Conservation (phyloP, 176 grass and related monocot genomes). For the Miscanthus lutarioriparius region DNA sequence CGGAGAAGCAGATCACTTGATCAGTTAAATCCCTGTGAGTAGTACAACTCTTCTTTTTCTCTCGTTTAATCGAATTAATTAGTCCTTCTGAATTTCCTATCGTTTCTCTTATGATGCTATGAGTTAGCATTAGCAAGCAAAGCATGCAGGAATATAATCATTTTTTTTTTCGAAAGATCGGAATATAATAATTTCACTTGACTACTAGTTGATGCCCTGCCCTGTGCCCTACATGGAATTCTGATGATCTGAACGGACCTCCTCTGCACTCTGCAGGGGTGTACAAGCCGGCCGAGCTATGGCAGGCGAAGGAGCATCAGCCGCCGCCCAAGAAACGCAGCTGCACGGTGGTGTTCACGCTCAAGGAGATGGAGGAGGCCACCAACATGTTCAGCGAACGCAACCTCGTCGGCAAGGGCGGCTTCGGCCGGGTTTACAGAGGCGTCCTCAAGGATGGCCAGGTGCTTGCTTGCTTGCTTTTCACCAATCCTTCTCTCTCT, state of each 20-base stretch:
- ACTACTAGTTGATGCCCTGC: conserved; percentile 5
- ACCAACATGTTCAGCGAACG: conserved; percentile 71
- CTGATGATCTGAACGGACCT: conserved; percentile 8
- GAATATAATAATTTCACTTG: conserved; percentile 6
- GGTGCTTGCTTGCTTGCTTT: conserved; percentile 32
- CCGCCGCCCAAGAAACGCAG: conserved; percentile 53
- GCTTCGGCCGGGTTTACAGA: conserved; percentile 95
- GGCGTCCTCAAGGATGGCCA: conserved; percentile 80
- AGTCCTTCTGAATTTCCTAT: not conserved
- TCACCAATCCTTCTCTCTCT: not conserved
- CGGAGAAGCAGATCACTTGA: conserved; percentile 89
- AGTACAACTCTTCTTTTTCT: conserved; percentile 28
- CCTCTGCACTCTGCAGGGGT: conserved; percentile 61
- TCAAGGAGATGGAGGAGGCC: conserved; percentile 97
- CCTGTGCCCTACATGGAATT: not conserved
- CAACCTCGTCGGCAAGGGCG: conserved; percentile 89
- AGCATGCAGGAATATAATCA: not conserved
- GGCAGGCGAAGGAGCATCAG: conserved; percentile 71
- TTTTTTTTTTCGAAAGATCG: too few species aligned
- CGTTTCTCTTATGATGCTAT: not conserved
- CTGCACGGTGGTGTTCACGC: conserved; percentile 88
- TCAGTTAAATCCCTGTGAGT: conserved; percentile 86
- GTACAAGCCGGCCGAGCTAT: conserved; percentile 84
- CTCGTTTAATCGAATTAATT: not conserved
- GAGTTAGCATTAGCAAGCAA: not conserved